Evolutionary conservation across 495 filamentous ascomycete species (phyloP), one percentile per base, ranked within the genome.

Genomic region (Hyaloscypha finlandica): DNA sequence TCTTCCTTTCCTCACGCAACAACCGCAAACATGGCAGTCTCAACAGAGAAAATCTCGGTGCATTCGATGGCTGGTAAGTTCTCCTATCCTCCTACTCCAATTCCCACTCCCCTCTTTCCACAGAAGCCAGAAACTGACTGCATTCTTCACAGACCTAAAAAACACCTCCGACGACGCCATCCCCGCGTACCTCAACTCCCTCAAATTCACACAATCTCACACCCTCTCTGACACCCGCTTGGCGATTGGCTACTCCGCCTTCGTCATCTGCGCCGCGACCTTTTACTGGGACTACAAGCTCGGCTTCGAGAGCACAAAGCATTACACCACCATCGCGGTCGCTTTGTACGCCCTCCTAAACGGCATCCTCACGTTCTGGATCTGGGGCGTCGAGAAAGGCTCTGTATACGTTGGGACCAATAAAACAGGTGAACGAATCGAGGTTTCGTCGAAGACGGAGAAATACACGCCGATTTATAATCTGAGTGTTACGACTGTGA

Each of bases 161-260:
- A 96, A 96, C 76, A 96, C 93, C 22, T 91, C 89, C 73, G 95
- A 99, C 82, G 95, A 99, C 74, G 92, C 93, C 63, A 87, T 99
- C 57, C 85, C 89, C n/a, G 90, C 93, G 78, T 97, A 97, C 79
- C 88, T 98, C 59, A 92, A 86, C 77, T 89, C 85, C 22, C 89
- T 97, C 51, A 83, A 86, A 66, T 97, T 96, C 84, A 83, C 77
- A 31, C 93, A 94, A 75, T 87, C 89, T 71, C 89, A 99, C 83
- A 81, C 74, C 66, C 88, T 94, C 55, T 86, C 87, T 71, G 92
- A 97, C 75, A 83, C 95, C 53, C 92, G 92, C 58, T 89, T 98
- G 51, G 79, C 82, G 1, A 77, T 99, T 0, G 94, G 96, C 55
- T 98, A 95, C 79, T 77, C 83, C 25, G 93, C 93, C 67, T 92